Evolutionary conservation across 768 basidiomycete species (phyloP), one percentile per base, ranked within the genome.

Genomic region (Lentinula detonsa): DNA sequence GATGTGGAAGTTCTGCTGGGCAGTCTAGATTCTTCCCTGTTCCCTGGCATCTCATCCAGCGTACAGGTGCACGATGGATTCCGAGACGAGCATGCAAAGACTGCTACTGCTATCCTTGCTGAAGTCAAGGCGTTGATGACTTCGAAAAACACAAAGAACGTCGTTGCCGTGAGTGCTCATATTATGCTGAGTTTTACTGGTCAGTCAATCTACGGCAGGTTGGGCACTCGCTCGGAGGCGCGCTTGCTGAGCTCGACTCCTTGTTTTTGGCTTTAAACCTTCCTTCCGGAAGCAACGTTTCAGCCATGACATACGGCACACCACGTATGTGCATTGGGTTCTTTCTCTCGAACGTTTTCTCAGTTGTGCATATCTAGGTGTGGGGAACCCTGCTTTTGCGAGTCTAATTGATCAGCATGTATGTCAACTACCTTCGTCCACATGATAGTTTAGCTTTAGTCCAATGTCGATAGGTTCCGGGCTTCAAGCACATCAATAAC

Each of bases 361-460:
- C 11, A 52, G 62, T 16, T 43, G 39, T 16, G 59, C 58, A 37
- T 43, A 35, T 28, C 3, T 18, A 60, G 62, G 74, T 21, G 81
- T 84, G 18, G 82, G 83, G 5, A 82, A 81, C 65, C 55, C 69
- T 2, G 78, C 72, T n/a, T 85, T 78, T 63, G 83, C 78, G n/a
- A 52, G 68, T n/a, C 75, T 81, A 39, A 75, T 85, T 61, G 81
- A 83, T 63, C 67, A 74, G 11, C 74, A 77, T 67, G 80, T 79
- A 42, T 31, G 33, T 39, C 37, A 8, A 28, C 28, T 0, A 28
- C 13, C 37, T 39, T 13, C 13, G 37, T 5, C 13, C 37, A 39
- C 28, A 28, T 23, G 37, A 37, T 37, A 5, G 7, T 52, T 46
- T 3, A 61, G 18, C 42, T 33, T 50, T 28, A 18, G 46, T 9